Evolutionary conservation across 2,329 filamentous ascomycete genomes (phyloP).

Genomic region (Peltaster fructicola): DNA sequence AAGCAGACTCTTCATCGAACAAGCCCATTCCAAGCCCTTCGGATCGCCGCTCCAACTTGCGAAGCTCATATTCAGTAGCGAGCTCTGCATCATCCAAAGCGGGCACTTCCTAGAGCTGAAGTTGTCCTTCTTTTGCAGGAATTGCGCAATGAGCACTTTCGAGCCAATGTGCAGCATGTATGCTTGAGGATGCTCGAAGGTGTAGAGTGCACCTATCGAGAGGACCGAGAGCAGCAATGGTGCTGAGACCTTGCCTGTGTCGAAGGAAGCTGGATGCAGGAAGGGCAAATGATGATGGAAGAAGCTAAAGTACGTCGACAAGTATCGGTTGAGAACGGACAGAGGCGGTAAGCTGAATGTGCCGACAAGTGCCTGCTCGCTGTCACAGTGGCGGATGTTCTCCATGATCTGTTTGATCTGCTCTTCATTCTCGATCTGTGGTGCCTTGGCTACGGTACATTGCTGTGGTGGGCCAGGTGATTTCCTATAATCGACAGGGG

Average conservation of each 20-base stretch:
- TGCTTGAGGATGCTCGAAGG: constrained; percentile 91
- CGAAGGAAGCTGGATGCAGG: constrained; percentile 81
- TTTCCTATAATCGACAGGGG: constrained; percentile 50
- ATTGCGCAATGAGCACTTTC: constrained; percentile 92
- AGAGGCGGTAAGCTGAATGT: constrained; percentile 76
- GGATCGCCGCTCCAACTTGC: constrained; percentile 98
- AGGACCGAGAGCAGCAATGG: constrained; percentile 75
- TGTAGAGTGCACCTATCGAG: constrained; percentile 89
- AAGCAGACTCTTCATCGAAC: constrained; percentile 93
- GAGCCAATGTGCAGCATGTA: constrained; percentile 96
- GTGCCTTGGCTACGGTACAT: constrained; percentile 49
- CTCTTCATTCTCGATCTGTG: constrained; percentile 68
- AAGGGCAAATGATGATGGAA: constrained; percentile 97
- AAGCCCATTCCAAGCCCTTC: constrained; percentile 95
- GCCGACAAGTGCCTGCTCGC: constrained; percentile 65
- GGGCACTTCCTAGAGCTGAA: constrained; percentile 97
- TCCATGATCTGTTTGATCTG: constrained; percentile 73
- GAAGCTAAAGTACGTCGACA: constrained; percentile 89
- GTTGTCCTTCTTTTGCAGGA: constrained; percentile 94
- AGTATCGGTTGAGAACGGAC: constrained; percentile 69
- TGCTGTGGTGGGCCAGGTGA: constrained; percentile 52
- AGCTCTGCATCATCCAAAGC: constrained; percentile 95
- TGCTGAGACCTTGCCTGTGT: constrained; percentile 60
- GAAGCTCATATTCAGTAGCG: constrained; percentile 94
- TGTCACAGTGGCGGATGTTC: constrained; percentile 66